Evolutionary conservation across 495 filamentous ascomycete genomes (phyloP).

Genomic region (Penicillium crystallinum): DNA sequence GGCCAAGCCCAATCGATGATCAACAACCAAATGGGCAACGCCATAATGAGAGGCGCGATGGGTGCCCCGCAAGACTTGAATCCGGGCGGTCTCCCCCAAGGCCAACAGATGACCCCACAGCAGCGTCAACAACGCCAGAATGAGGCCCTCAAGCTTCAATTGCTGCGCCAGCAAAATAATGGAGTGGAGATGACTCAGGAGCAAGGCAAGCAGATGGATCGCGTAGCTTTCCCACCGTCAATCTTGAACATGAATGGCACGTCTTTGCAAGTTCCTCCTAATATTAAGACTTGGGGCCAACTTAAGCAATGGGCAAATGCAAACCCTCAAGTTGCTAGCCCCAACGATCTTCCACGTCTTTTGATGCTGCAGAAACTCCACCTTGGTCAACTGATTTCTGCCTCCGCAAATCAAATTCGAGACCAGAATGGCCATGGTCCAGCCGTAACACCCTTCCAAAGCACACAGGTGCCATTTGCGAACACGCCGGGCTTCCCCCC

Average conservation of each 20-base stretch:
- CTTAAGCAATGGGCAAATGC: slow-evolving; percentile 57
- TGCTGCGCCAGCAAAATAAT: slow-evolving; percentile 38
- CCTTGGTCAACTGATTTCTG: slow-evolving; percentile 36
- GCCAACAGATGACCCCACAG: slow-evolving; percentile 35
- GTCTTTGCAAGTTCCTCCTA: slow-evolving; percentile 46
- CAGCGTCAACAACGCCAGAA: slow-evolving; percentile 36
- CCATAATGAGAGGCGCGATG: slow-evolving; percentile 32
- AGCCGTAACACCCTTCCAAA: slow-evolving; percentile 20
- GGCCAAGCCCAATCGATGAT: slow-evolving; percentile 36
- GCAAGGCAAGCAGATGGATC: slow-evolving; percentile 46
- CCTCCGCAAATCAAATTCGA: slow-evolving; percentile 15
- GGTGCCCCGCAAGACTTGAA: slow-evolving; percentile 32
- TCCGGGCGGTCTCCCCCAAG: slow-evolving; percentile 23
- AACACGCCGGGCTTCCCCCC: slow-evolving; percentile 32
- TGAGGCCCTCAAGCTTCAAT: slow-evolving; percentile 32
- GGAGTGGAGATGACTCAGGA: slow-evolving; percentile 40
- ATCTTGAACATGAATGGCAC: slow-evolving; percentile 31
- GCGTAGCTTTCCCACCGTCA: slow-evolving; percentile 32
- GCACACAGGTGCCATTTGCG: slow-evolving; percentile 28
- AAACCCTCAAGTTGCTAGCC: slow-evolving; percentile 42
- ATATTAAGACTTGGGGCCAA: slow-evolving; percentile 67
- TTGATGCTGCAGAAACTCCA: slow-evolving; percentile 51
- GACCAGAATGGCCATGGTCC: slow-evolving; percentile 24
- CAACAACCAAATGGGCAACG: slow-evolving; percentile 32
- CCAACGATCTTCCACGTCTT: slow-evolving; percentile 41